Base-by-base conservation (phyloP, 441 rosid genomes). In the Populus hybrid region DNA sequence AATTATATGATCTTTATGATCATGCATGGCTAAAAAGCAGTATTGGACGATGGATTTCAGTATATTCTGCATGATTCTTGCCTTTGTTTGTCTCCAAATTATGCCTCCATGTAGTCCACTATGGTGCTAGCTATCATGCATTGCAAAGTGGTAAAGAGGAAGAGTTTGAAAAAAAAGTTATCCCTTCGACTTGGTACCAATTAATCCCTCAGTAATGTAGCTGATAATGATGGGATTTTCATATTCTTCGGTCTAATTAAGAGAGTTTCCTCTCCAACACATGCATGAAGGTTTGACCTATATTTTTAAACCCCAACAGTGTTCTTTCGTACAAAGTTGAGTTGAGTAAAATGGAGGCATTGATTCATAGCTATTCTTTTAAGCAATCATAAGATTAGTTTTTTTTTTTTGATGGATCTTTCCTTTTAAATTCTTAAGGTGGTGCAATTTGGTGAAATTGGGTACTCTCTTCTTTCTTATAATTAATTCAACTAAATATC, bases 61-160 rank as follows among this genome's bases (percentile, higher is more conserved):
- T 36, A 72, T 73, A 73, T 73, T 11, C 53, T 72, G 3, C 0
- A 20, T 45, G 64, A 38, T 69, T 36, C 72, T 18, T 59, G 12
- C 68, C 61, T 73, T 73, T 61, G 68, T 36, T 38, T 3, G 26
- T 73, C 68, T 61, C 24, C 56, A 63, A 61, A 63, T 73, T 61
- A 23, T 63, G 53, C 31, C 63, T 31, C n/a, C 75, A 72, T n/a
- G 75, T 10, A 72, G 31, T 72, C 45, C 42, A 56, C 75, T 10
- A 20, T 7, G 28, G 14, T 50, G 72, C 56, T 69, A 11, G 56
- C 72, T 69, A 38, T 0, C 23, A 10, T 69, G 7, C 5, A 14
- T 59, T 73, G 6, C 24, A 31, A 31, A 10, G 23, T 20, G 73
- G 9, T 56, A 20, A 29, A 20, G 42, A 29, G 29, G 40, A 72